These are phyloP conservation scores for Phytophthora sansomeana DNA, from an alignment of 352 stramenopile genomes.

Conservation along the genomic window DNA sequence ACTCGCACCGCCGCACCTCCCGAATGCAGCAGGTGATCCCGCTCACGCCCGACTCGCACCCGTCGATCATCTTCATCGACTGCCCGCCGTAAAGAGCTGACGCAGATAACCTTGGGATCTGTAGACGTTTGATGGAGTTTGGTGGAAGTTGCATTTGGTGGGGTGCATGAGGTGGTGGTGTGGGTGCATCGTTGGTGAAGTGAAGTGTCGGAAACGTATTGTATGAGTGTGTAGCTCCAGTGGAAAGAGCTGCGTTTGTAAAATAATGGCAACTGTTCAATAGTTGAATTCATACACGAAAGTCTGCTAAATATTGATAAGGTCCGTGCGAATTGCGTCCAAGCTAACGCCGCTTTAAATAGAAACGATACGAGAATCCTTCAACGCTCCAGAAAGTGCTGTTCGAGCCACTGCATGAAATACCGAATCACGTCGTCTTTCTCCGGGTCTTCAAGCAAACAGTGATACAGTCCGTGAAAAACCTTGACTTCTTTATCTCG, in stretches of 20 bases:
- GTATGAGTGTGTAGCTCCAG: conserved; percentile 11
- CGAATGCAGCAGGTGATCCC: conserved; percentile 14
- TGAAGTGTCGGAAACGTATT: conserved; percentile 16
- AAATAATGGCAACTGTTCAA: too few relatives aligned
- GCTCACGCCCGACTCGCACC: conserved; percentile 23
- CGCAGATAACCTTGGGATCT: background rate
- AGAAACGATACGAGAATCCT: background rate
- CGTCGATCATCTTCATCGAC: conserved; percentile 49
- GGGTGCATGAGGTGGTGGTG: background rate
- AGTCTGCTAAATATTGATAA: too few relatives aligned
- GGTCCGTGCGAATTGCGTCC: too few relatives aligned
- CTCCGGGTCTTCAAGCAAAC: conserved; percentile 5
- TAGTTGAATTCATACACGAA: too few relatives aligned
- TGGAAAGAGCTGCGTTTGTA: conserved; percentile 25
- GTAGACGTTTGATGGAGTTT: too few relatives aligned
- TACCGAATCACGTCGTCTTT: conserved; percentile 9
- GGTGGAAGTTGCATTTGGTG: background rate
- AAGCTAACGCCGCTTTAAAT: too few relatives aligned
- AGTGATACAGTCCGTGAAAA: conserved; percentile 12
- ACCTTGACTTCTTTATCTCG: conserved; percentile 20
- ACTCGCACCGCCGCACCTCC: conserved; percentile 18
- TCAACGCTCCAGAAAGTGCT: background rate
- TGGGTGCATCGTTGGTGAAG: background rate
- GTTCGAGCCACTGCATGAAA: background rate
- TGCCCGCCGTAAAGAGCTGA: conserved; percentile 33